Percentiles rank a stretch among this genome's conserved stretches.
phyloP scores from a whole-genome alignment of 2,329 filamentous ascomycete species.

The Sordariomycetes sp. region DNA sequence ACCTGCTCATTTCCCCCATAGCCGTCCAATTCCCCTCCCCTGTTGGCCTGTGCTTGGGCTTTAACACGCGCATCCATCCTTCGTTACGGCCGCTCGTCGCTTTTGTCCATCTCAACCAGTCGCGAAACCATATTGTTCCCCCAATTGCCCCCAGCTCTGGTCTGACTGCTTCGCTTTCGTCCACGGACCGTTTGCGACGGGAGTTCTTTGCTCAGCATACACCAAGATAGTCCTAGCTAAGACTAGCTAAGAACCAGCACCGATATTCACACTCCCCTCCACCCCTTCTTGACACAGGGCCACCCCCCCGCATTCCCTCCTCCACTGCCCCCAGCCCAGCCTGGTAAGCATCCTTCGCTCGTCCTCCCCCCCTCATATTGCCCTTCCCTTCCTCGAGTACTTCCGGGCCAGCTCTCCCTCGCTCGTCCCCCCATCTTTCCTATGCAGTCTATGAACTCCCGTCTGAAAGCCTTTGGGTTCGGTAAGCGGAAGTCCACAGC shows the following conservation, averaged over 20 bases:
- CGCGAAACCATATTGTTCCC: too few relatives aligned
- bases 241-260: background rate
- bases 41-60: too few relatives aligned
- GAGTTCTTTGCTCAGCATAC: too few relatives aligned
- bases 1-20: too few relatives aligned
- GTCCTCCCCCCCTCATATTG: background rate
- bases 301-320: background rate
- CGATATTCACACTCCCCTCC: background rate
- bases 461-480: conserved; percentile 69
- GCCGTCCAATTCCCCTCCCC: too few relatives aligned
- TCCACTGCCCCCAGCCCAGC: background rate
- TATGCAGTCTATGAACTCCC: conserved; percentile 70
- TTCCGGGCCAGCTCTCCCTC: conserved; percentile 1
- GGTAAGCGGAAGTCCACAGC: conserved; percentile 64
- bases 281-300: background rate
- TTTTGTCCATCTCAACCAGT: too few relatives aligned
- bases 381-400: background rate
- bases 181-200: too few relatives aligned
- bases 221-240: background rate
- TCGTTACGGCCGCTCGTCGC: too few relatives aligned
- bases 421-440: conserved; percentile 6
- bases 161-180: too few relatives aligned
- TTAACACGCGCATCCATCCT: too few relatives aligned
- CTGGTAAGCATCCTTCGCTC: background rate
- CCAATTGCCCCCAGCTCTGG: too few relatives aligned